Conservation (phyloP, 2,329 filamentous ascomycete species). For the Aspergillus quadricinctus region DNA sequence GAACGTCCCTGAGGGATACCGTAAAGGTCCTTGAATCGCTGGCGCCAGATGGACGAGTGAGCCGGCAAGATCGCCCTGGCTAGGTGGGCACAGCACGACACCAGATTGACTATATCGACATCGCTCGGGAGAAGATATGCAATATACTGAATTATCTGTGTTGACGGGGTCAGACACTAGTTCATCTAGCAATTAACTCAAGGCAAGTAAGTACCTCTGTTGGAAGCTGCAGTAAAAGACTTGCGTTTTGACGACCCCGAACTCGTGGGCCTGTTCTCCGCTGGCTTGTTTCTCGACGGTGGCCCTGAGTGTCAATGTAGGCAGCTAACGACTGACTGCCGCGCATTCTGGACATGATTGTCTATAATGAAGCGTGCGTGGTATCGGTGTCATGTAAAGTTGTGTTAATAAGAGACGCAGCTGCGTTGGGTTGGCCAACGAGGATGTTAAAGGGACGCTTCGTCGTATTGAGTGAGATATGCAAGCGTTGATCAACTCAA, state of each 20-base stretch:
- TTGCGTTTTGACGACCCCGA: neutral
- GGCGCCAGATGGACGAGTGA: conserved; percentile 31
- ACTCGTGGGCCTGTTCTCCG: neutral
- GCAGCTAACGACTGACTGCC: neutral
- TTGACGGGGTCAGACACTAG: neutral
- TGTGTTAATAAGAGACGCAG: neutral
- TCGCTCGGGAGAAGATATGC: conserved; percentile 26
- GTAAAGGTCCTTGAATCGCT: conserved; percentile 29
- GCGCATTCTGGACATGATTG: neutral
- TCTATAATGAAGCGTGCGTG: neutral
- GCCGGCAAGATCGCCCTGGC: conserved; percentile 20
- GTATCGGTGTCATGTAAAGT: neutral
- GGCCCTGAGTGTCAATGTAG: neutral
- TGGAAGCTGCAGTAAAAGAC: neutral
- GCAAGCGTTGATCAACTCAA: neutral
- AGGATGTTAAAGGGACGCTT: neutral
- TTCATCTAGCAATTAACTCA: neutral
- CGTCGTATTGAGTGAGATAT: neutral
- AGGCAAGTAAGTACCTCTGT: conserved; percentile 7
- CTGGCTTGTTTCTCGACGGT: neutral
- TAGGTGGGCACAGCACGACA: conserved; percentile 22
- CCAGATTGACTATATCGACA: conserved; percentile 28
- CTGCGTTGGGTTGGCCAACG: neutral
- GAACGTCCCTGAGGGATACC: conserved; percentile 22
- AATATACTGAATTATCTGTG: conserved; percentile 31